phyloP scores from a whole-genome alignment of 108 stramenopile species.

The Fistulifera pelliculosa region DNA sequence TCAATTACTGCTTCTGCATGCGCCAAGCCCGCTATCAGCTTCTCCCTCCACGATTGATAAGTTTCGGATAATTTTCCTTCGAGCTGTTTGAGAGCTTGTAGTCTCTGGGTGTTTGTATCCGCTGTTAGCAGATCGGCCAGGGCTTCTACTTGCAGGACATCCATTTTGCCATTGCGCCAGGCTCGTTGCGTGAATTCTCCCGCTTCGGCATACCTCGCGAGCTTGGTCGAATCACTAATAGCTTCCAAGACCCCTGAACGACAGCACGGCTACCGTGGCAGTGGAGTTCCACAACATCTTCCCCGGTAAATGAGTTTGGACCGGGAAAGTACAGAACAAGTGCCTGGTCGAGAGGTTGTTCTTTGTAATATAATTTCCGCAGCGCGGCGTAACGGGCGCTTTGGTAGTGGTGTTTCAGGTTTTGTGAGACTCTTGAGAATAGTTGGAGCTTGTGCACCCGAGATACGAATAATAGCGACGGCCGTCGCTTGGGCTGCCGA shows the following conservation, averaged over 20 bases:
- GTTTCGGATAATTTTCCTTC: constrained; percentile 62
- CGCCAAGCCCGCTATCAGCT: constrained; percentile 75
- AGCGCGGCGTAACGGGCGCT: constrained; percentile 56
- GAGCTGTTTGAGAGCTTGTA: constrained; percentile 84
- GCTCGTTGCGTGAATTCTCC: constrained; percentile 97
- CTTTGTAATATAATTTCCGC: constrained; percentile 32
- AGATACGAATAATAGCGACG: constrained; percentile 76
- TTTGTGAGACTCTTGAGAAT: constrained; percentile 22
- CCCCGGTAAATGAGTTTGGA: constrained; percentile 90
- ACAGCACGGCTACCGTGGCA: constrained; percentile 92
- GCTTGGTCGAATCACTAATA: constrained; percentile 2
- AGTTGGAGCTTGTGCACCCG: constrained; percentile 40
- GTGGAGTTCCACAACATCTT: constrained; percentile 95
- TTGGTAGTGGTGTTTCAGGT: constrained; percentile 27
- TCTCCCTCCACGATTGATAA: constrained; percentile 77
- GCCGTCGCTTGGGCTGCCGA: constrained; percentile 56
- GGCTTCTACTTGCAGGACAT: constrained; percentile 91
- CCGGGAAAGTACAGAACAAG: constrained; percentile 74
- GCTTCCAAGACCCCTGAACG: constrained; percentile 51
- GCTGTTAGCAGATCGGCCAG: constrained; percentile 88
- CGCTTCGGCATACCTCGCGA: constrained; percentile 74
- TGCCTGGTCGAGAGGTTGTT: constrained; percentile 55
- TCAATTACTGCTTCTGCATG: constrained; percentile 98
- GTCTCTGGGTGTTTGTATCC: constrained; percentile 80
- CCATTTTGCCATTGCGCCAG: constrained; percentile 79